Conservation (phyloP, 2,329 filamentous ascomycete genomes). For the Fusarium nisikadoi region DNA sequence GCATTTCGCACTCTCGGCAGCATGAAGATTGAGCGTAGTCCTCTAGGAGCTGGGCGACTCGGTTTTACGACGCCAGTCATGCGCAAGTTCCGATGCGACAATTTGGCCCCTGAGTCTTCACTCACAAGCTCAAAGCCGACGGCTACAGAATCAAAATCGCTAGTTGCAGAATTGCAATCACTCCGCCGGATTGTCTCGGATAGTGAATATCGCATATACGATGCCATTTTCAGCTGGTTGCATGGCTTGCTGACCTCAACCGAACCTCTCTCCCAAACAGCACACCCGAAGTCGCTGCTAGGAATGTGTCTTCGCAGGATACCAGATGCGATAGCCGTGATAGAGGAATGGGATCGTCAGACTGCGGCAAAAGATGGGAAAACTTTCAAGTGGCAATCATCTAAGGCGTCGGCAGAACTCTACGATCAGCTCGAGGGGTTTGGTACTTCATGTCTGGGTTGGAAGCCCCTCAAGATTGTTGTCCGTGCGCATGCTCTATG, state of each 20-base stretch:
- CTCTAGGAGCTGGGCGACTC: constrained; percentile 41
- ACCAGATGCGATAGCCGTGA: constrained; percentile 46
- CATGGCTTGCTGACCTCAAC: constrained; percentile 46
- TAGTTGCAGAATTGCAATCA: constrained; percentile 38
- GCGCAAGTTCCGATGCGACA: constrained; percentile 42
- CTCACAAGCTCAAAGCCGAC: not conserved
- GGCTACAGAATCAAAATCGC: constrained; percentile 5
- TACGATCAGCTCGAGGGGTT: constrained; percentile 51
- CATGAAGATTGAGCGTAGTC: constrained; percentile 45
- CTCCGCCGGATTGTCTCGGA: constrained; percentile 39
- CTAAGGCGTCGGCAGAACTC: constrained; percentile 45
- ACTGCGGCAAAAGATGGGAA: constrained; percentile 36
- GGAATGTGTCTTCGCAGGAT: constrained; percentile 51
- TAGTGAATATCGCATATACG: constrained; percentile 46
- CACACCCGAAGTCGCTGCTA: constrained; percentile 48
- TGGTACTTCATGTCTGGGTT: constrained; percentile 44
- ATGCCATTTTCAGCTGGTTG: constrained; percentile 49
- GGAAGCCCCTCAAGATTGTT: constrained; percentile 49
- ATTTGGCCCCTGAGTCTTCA: constrained; percentile 12
- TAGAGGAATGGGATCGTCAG: constrained; percentile 49
- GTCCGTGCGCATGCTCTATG: constrained; percentile 48
- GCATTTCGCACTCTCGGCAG: constrained; percentile 44
- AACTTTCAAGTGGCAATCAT: constrained; percentile 43
- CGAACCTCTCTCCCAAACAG: constrained; percentile 24
- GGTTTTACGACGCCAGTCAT: constrained; percentile 46